A percentile compares a stretch with the other conserved stretches of the same genome.
Evolutionary conservation across 805 yeast genomes (phyloP).

Genomic region (Cyberlindnera amylophila): DNA sequence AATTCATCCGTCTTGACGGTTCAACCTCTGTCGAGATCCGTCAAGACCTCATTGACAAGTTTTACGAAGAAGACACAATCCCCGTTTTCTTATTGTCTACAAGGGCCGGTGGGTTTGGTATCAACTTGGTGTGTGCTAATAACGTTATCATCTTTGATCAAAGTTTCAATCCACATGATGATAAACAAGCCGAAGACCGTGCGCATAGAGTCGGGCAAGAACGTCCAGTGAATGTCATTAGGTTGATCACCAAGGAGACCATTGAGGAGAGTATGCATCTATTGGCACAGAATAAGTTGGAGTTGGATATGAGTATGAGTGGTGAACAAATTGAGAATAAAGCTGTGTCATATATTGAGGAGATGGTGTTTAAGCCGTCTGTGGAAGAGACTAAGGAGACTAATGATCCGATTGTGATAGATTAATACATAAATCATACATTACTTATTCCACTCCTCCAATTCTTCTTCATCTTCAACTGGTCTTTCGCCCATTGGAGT

Average conservation of each 20-base stretch:
- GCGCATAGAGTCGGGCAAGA: conserved; percentile 97
- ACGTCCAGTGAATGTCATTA: conserved; percentile 72
- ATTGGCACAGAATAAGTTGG: conserved; percentile 86
- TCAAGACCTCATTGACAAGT: conserved; percentile 86
- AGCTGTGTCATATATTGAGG: conserved; percentile 32
- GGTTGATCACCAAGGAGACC: conserved; percentile 68
- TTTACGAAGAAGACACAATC: conserved; percentile 74
- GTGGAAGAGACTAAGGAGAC: no score
- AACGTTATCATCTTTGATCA: conserved; percentile 89
- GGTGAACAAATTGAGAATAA: conserved; percentile 29
- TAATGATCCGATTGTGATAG: conserved; percentile 3
- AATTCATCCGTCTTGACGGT: conserved; percentile 89
- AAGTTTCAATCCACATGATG: conserved; percentile 97
- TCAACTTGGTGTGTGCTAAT: conserved; percentile 92
- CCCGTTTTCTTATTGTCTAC: conserved; percentile 89
- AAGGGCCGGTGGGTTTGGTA: conserved; percentile 98
- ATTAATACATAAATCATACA: not conserved
- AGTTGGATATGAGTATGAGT: conserved; percentile 53
- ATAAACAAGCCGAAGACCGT: conserved; percentile 97
- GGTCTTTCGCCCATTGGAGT: conserved; percentile 45
- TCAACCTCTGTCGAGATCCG: conserved; percentile 88
- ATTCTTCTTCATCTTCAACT: conserved; percentile 10
- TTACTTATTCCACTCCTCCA: conserved; percentile 12
- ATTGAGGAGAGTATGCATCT: conserved; percentile 87
- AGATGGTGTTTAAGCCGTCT: conserved; percentile 43